These are phyloP conservation scores for Brassica nigra DNA, from an alignment of 345 rosid species.

Conservation along the genomic window DNA sequence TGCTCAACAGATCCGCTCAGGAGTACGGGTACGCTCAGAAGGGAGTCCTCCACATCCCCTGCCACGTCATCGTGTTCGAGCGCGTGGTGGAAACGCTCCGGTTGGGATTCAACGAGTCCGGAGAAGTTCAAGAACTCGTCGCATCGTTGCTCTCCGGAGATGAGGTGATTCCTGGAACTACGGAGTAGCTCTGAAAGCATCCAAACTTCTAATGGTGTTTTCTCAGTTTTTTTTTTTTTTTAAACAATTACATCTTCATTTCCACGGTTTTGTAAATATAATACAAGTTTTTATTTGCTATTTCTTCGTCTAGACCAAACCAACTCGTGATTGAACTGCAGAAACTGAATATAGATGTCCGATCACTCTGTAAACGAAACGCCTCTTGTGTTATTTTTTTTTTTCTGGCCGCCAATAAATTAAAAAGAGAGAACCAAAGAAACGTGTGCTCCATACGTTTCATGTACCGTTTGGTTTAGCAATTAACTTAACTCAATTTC, in stretches of 20 bases:
- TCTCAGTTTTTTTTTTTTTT: neutral
- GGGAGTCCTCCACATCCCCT: conserved; percentile 91
- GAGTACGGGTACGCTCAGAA: conserved; percentile 95
- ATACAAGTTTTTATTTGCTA: neutral
- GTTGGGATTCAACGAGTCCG: conserved; percentile 38
- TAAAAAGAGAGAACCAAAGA: conserved; percentile 9
- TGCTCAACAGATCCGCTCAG: conserved; percentile 82
- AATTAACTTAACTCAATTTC: conserved; percentile 11
- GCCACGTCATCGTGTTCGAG: conserved; percentile 83
- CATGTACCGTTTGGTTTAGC: conserved; percentile 19
- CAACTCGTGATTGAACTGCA: neutral
- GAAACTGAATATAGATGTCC: conserved; percentile 6
- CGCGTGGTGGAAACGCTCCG: conserved; percentile 80
- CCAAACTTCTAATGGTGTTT: neutral
- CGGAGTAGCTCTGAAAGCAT: conserved; percentile 30
- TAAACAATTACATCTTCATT: neutral
- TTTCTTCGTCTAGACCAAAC: neutral
- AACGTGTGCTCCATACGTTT: conserved; percentile 30
- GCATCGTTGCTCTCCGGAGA: conserved; percentile 42
- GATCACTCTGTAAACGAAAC: conserved; percentile 9
- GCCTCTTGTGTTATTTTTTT: neutral
- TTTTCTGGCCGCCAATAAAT: neutral
- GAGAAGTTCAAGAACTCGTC: conserved; percentile 13
- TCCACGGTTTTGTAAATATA: conserved; percentile 28
- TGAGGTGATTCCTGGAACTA: conserved; percentile 32